Base-by-base conservation (phyloP, 306 rosid genomes). In the Prunus salicina region DNA sequence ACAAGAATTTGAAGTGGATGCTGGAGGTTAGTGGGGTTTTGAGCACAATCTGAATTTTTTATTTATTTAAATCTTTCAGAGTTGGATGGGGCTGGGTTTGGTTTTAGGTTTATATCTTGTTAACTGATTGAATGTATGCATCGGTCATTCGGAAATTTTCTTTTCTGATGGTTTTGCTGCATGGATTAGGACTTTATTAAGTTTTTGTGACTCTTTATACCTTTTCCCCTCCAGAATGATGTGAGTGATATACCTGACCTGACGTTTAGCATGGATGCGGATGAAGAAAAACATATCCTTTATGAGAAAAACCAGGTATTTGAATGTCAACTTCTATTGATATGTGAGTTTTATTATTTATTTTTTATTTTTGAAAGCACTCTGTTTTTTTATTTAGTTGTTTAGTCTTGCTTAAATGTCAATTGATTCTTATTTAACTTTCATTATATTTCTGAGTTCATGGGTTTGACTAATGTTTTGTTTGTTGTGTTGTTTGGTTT, bases 261-360 rank as follows among this genome's bases (percentile, higher is more conserved):
- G 82, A 92, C 99, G 28, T 96, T 96, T 91, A 91, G 98, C 94
- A 92, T 91, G 97, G 99, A 96, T 53, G 96, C 99, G 12, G 99
- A 96, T 71, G 99, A 96, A 79, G 99, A 96, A 85, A 91, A 96
- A 62, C 99, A 83, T 84, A 96, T 92, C 68, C 97, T 96, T 71
- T 96, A 96, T 73, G 99, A 88, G 87, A 92, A 91, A 83, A 93
- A 87, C 79, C 94, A 92, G 96, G 99, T 92, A 65, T 74, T 64
- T 50, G 61, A 56, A 64, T 70, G 25, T 67, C 63, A 66, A 63
- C 24, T 61, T 79, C 68, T 79, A 68, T 69, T 61, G 74, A 32
- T 32, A 66, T 73, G 57, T 14, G 22, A 71, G 2, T 64, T 76
- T 66, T 57, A 51, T 61, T 52, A 8, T 53, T 56, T 61, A 46